Base-by-base conservation (phyloP, 371 early-diverging fungal genomes). In the Rhizomucor pusillus region DNA sequence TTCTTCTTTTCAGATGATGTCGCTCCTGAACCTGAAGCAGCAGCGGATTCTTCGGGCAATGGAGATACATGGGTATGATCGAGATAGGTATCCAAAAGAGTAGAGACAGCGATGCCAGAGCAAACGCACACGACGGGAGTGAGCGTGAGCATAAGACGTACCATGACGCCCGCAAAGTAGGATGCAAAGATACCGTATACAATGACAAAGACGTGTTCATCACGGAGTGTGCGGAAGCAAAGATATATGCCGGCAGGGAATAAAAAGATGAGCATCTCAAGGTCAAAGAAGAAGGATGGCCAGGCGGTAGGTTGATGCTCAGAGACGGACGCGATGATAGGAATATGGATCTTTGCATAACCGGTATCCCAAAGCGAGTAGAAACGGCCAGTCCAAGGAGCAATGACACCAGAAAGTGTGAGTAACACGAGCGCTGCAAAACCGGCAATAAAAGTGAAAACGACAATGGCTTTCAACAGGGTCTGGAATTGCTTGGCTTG, bases 151-250 rank as follows among this genome's bases (percentile, higher is more conserved):
- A 99, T 95, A 55, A 99, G 77, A 55, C 99, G 95, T 16, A 99
- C 97, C 99, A 99, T 99, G 59, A 99, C 99, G 54, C 98, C 95
- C n/a, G 99, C 95, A 84, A 99, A 99, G 80, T 99, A 99, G 10
- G 96, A 89, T 11, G 95, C 97, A 69, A 93, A 91, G 35, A 94
- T 77, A 22, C 91, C 82, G 70, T 98, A 99, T 0, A 99, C 78
- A 53, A 98, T 92, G 50, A 98, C 86, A 73, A 99, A 99, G 19
- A 98, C 93, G 59, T 97, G 97, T 67, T 94, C 95, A 63, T 99
- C 98, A 35, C 84, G 80, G 23, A 95, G 76, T 58, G 88, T 82
- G 57, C 83, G 83, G 88, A 98, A 97, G 75, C 94, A 94, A 56
- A 98, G 84, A 75, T 94, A 99, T 36, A 98, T 81, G 22, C 98